Evolutionary conservation across 441 rosid genomes (phyloP).

Genomic region (Bruguiera hainesii): DNA sequence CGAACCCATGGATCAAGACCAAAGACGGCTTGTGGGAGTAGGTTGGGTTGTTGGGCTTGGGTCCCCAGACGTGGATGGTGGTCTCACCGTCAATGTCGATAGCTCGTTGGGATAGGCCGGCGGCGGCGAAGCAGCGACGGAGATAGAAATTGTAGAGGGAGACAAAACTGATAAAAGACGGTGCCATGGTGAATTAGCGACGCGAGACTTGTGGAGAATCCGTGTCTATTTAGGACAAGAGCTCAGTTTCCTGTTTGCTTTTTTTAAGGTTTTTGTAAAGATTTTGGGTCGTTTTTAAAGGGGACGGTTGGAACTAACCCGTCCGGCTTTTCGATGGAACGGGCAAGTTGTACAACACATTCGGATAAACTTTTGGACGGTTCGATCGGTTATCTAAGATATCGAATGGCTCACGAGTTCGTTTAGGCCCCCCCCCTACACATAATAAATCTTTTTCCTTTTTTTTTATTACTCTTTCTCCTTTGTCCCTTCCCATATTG

Average conservation of each 20-base stretch:
- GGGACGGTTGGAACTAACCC: no score
- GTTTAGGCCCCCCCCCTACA: no score
- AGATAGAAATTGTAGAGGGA: slow-evolving; percentile 51
- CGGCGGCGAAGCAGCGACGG: slow-evolving; percentile 59
- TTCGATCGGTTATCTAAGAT: no score
- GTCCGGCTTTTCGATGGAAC: no score
- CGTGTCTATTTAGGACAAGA: not conserved
- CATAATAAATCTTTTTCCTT: no score
- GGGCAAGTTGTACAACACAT: no score
- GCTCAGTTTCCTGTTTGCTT: not conserved
- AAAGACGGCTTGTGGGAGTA: slow-evolving; percentile 32
- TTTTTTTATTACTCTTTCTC: no score
- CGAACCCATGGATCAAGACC: slow-evolving; percentile 77
- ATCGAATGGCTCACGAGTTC: no score
- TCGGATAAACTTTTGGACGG: no score
- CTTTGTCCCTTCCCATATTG: no score
- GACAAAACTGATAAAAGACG: slow-evolving; percentile 50
- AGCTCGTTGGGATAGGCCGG: slow-evolving; percentile 55
- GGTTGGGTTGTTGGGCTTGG: slow-evolving; percentile 23
- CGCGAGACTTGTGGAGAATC: not conserved
- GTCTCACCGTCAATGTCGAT: slow-evolving; percentile 43
- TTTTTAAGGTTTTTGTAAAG: no score
- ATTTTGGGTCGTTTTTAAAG: no score
- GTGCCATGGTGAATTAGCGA: slow-evolving; percentile 18
- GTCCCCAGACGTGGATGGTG: slow-evolving; percentile 69